A percentile compares a stretch with the other conserved stretches of the same genome.
Evolutionary conservation across 2,329 filamentous ascomycete genomes (phyloP).

Genomic region (Fusarium mexicanum): DNA sequence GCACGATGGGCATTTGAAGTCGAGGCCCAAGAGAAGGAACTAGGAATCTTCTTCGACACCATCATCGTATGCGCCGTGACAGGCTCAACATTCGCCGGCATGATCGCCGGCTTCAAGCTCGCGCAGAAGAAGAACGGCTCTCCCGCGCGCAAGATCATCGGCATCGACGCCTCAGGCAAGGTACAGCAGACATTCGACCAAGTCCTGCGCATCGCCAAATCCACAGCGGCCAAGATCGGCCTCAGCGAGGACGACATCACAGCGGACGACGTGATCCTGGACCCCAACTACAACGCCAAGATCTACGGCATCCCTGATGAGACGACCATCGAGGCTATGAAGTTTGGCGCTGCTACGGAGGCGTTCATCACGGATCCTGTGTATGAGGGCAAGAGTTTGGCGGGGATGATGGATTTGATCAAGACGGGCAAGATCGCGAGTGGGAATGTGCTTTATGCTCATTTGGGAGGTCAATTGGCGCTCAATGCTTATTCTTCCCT

Average conservation of each 20-base stretch:
- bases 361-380: constrained; percentile 80
- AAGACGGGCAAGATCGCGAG: constrained; percentile 68
- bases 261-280: constrained; percentile 69
- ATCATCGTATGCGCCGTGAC: constrained; percentile 77
- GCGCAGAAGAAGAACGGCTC: constrained; percentile 58
- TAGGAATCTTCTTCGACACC: constrained; percentile 73
- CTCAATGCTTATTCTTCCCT: constrained; percentile 71
- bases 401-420: constrained; percentile 76
- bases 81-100: constrained; percentile 75
- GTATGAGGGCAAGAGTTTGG: constrained; percentile 80
- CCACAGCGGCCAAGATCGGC: constrained; percentile 71
- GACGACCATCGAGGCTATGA: constrained; percentile 73
- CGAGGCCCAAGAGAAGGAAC: constrained; percentile 66
- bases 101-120: constrained; percentile 78
- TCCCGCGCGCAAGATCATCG: constrained; percentile 65
- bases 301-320: constrained; percentile 74
- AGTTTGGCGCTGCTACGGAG: constrained; percentile 73
- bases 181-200: constrained; percentile 68
- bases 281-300: constrained; percentile 71
- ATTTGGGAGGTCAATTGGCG: constrained; percentile 75
- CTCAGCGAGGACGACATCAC: constrained; percentile 67
- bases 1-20: constrained; percentile 78
- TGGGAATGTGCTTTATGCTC: constrained; percentile 76
- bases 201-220: constrained; percentile 72
- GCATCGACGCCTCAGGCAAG: constrained; percentile 65